Evolutionary conservation across 148 eudicot species (phyloP).

Genomic region (Rhododendron ferrugineum): DNA sequence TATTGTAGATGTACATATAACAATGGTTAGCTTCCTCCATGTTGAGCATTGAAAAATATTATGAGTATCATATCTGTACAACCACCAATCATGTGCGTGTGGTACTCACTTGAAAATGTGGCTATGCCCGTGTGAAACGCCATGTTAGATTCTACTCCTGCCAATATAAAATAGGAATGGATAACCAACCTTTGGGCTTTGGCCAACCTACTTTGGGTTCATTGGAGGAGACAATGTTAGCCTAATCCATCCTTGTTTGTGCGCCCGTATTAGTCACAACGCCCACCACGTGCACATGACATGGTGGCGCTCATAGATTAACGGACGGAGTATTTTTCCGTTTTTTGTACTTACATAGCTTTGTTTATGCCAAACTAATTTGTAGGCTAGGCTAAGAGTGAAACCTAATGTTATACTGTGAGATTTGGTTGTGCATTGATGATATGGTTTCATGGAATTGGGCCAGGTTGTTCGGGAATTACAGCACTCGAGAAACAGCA

Average conservation of each 20-base stretch:
- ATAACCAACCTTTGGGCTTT: background rate
- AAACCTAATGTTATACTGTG: background rate
- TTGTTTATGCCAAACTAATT: background rate
- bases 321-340: background rate
- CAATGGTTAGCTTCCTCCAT: background rate
- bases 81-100: background rate
- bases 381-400: background rate
- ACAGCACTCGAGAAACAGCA: constrained; percentile 71
- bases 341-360: background rate
- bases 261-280: background rate
- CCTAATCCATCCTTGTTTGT: background rate
- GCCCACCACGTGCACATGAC: background rate
- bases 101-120: background rate
- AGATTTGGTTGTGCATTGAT: background rate
- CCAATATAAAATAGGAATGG: background rate
- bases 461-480: constrained; percentile 79
- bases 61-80: background rate
- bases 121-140: background rate
- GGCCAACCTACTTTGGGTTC: background rate
- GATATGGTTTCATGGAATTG: constrained; percentile 13
- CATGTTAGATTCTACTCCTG: background rate
- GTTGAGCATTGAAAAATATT: background rate
- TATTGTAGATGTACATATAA: background rate
- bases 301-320: background rate
- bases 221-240: background rate